Evolutionary conservation across 192 early-diverging fungal genomes (phyloP).

Genomic region (Linnemannia hyalina): DNA sequence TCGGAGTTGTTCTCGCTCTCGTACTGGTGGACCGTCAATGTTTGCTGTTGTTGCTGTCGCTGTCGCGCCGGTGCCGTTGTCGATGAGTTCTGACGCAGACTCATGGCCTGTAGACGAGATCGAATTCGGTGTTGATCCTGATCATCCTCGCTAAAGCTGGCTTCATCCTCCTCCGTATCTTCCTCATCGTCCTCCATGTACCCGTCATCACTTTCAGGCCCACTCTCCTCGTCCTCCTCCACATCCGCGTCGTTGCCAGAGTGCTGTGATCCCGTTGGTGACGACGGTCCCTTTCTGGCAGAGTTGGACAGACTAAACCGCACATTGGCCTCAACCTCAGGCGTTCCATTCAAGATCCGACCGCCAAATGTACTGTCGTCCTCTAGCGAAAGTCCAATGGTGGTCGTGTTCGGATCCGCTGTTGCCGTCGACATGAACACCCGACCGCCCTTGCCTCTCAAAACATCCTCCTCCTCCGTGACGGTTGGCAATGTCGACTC

Average conservation of each 20-base stretch:
- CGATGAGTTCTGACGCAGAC: not conserved
- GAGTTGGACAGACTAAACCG: not conserved
- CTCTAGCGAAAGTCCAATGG: conserved; percentile 24
- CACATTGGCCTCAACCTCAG: not conserved
- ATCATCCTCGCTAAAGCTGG: not conserved
- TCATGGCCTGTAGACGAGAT: not conserved
- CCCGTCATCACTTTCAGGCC: conserved; percentile 8
- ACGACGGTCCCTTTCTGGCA: not conserved
- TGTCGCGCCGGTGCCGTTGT: not conserved
- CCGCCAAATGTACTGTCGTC: conserved; percentile 3
- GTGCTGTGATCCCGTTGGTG: conserved; percentile 10
- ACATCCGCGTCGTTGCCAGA: conserved; percentile 38
- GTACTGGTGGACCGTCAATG: not conserved
- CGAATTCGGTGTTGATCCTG: not conserved
- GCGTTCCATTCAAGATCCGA: not conserved
- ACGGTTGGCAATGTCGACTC: not conserved
- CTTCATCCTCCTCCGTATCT: conserved; percentile 23
- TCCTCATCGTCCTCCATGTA: conserved; percentile 32
- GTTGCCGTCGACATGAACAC: conserved; percentile 17
- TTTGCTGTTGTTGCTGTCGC: not conserved
- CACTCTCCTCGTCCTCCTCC: conserved; percentile 20
- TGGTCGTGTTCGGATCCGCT: not conserved
- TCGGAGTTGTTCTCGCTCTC: conserved; percentile 24
- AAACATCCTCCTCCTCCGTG: not conserved
- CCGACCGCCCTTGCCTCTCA: not conserved